phyloP scores from a whole-genome alignment of 2,329 filamentous ascomycete species.

The Xylariaceae sp. region DNA sequence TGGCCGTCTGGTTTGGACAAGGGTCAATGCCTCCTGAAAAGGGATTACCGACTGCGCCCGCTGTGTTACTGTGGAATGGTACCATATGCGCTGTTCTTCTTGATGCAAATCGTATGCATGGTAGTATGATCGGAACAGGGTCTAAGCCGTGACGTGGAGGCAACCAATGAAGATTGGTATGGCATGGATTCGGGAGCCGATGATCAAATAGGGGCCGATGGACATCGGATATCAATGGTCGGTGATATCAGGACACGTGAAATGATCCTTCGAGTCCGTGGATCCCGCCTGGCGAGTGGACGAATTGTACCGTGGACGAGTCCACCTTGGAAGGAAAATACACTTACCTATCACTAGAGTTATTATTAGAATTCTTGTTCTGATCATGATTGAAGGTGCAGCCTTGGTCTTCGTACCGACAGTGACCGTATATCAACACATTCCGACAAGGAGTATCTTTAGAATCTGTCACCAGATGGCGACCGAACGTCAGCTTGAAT shows the following conservation, averaged over 20 bases:
- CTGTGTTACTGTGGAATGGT: background rate
- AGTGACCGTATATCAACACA: slow-evolving; percentile 88
- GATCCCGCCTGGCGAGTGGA: background rate
- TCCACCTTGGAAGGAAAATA: slow-evolving; percentile 1
- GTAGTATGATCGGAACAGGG: background rate
- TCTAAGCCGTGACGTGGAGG: background rate
- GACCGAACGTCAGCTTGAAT: slow-evolving; percentile 15
- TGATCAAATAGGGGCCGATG: background rate
- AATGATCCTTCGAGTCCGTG: background rate
- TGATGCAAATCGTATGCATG: background rate
- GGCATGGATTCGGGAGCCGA: background rate
- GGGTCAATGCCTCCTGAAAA: background rate
- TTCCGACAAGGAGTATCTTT: slow-evolving; percentile 91
- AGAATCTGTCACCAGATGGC: slow-evolving; percentile 49
- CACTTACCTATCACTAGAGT: slow-evolving; percentile 31
- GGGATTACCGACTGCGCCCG: background rate
- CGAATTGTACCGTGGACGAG: background rate
- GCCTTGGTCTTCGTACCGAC: slow-evolving; percentile 84
- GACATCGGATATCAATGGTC: background rate
- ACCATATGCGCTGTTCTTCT: background rate
- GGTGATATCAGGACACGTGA: background rate
- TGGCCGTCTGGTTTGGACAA: background rate
- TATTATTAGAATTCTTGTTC: slow-evolving; percentile 49
- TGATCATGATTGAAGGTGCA: slow-evolving; percentile 87
- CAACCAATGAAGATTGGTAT: background rate